phyloP scores from a whole-genome alignment of 1,284 basidiomycete genomes.

The Puccinia novopanici region DNA sequence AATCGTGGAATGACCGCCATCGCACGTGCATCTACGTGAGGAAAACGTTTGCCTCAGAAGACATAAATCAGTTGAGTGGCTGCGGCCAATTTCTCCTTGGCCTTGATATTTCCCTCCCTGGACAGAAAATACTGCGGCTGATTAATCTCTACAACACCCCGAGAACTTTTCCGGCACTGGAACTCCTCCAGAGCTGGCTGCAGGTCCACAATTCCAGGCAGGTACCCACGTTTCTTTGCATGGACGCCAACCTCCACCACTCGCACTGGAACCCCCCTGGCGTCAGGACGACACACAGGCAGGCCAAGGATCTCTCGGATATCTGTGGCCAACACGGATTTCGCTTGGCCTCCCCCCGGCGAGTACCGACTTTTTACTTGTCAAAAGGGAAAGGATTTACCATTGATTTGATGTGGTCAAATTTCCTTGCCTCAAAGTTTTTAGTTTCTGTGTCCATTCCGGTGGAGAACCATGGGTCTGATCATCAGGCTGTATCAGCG shows the following conservation, averaged over 20 bases:
- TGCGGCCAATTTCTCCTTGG: background rate
- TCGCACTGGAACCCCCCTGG: conserved; percentile 16
- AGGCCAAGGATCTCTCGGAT: background rate
- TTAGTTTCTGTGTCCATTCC: background rate
- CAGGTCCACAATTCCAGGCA: no score
- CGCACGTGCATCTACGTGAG: background rate
- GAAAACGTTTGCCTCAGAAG: no score
- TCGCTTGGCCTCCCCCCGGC: background rate
- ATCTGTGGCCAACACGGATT: background rate
- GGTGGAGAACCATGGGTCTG: background rate
- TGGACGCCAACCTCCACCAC: background rate
- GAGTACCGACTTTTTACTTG: background rate
- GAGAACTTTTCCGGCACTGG: no score
- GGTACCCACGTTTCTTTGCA: background rate
- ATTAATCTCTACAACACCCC: no score
- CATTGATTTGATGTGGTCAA: conserved; percentile 19
- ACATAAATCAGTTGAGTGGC: background rate
- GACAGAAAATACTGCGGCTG: no score
- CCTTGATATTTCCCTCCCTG: background rate
- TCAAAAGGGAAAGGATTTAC: background rate
- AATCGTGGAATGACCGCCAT: background rate
- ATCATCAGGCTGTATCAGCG: background rate
- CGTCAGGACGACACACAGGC: background rate
- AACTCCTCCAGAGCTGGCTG: no score
- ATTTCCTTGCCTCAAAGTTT: background rate